Conservation (phyloP, 2,329 filamentous ascomycete genomes). For the Aspergillus versicolor region DNA sequence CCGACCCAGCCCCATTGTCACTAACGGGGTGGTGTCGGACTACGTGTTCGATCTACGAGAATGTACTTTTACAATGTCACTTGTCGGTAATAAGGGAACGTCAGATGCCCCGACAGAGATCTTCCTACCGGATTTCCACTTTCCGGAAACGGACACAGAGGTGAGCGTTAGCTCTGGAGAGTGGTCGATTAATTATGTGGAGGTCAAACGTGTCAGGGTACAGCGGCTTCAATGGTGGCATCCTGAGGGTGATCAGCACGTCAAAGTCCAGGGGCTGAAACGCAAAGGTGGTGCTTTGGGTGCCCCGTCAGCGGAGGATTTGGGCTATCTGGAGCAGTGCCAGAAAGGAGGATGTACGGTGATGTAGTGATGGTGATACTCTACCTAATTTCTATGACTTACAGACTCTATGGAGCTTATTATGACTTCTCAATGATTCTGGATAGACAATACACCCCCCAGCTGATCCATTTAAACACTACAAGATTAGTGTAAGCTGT, state of each 20-base stretch:
- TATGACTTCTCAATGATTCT: neutral
- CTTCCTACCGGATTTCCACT: constrained; percentile 89
- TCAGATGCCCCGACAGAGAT: constrained; percentile 71
- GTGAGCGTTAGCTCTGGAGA: constrained; percentile 82
- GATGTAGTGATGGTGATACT: constrained; percentile 43
- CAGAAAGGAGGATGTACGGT: constrained; percentile 49
- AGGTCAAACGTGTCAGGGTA: constrained; percentile 65
- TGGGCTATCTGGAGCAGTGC: constrained; percentile 70
- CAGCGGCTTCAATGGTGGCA: constrained; percentile 94
- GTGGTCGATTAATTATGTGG: constrained; percentile 78
- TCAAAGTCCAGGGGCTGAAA: constrained; percentile 73
- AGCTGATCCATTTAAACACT: neutral
- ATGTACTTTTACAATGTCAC: constrained; percentile 71
- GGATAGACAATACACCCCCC: neutral
- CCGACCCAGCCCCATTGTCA: constrained; percentile 75
- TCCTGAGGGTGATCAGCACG: constrained; percentile 74
- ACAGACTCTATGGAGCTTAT: neutral
- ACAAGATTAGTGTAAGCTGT: neutral
- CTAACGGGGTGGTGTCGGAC: constrained; percentile 67
- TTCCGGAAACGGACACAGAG: constrained; percentile 69
- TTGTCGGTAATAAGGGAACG: constrained; percentile 62
- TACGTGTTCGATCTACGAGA: constrained; percentile 81
- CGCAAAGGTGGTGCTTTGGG: constrained; percentile 49
- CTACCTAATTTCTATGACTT: neutral
- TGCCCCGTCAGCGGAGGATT: constrained; percentile 64